Conservation (phyloP, 495 filamentous ascomycete genomes). For the Aspergillus baeticus region DNA sequence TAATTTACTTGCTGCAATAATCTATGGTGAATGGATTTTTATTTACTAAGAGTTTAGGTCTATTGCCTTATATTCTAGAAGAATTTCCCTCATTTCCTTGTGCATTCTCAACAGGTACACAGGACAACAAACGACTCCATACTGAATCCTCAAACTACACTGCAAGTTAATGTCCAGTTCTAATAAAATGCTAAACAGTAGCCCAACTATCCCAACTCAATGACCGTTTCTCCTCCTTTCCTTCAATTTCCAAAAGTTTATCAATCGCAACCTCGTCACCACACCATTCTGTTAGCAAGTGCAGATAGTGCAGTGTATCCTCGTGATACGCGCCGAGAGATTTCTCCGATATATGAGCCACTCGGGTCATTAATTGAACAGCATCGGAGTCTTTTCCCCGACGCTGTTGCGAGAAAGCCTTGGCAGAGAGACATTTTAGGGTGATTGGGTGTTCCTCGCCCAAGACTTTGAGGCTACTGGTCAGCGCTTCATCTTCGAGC, state of each 20-base stretch:
- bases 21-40: too few species aligned
- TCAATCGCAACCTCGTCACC: slow-evolving; percentile 3
- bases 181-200: too few species aligned
- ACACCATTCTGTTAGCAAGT: slow-evolving; percentile 7
- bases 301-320: neutral
- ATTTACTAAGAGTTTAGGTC: neutral
- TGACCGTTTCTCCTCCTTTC: neutral
- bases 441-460: slow-evolving; percentile 12
- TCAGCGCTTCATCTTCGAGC: neutral
- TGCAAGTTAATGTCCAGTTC: too few species aligned
- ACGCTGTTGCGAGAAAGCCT: neutral
- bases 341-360: neutral
- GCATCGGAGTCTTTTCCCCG: neutral
- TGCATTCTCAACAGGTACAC: too few species aligned
- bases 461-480: neutral
- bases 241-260: neutral
- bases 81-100: too few species aligned
- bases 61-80: neutral
- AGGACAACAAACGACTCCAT: too few species aligned
- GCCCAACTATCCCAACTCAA: neutral
- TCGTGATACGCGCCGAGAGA: neutral
- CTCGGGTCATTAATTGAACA: neutral
- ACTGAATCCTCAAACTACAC: too few species aligned
- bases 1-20: too few species aligned
- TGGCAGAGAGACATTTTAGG: neutral